Conservation (phyloP, 495 filamentous ascomycete species). For the Peziza echinospora region DNA sequence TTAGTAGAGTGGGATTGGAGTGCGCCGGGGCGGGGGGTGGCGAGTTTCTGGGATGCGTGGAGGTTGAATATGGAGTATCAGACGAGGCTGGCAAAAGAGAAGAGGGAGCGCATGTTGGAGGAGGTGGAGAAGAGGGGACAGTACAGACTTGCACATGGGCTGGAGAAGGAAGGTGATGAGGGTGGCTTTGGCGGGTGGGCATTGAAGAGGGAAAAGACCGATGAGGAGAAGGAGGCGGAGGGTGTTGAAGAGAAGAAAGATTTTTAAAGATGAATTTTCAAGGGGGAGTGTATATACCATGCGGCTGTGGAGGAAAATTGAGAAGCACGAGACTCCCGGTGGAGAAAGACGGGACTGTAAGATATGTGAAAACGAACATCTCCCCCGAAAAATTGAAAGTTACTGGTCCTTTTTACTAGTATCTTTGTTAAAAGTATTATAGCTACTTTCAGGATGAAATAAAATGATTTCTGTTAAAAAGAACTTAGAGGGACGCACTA, state of each 20-base stretch:
- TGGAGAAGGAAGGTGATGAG: constrained; percentile 6
- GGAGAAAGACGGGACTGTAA: too few species aligned
- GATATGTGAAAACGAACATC: too few species aligned
- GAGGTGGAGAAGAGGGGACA: constrained; percentile 16
- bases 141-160: constrained; percentile 13
- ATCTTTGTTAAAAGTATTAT: too few species aligned
- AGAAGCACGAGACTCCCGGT: too few species aligned
- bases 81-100: constrained; percentile 6
- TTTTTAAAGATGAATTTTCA: not conserved
- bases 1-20: constrained; percentile 7
- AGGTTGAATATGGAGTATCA: constrained; percentile 18
- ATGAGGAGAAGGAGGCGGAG: not conserved
- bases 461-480: too few species aligned
- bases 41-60: constrained; percentile 2
- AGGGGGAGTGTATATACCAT: too few species aligned
- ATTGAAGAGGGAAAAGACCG: constrained; percentile 4
- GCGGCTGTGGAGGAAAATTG: too few species aligned
- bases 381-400: too few species aligned
- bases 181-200: constrained; percentile 12
- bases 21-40: constrained; percentile 3
- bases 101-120: constrained; percentile 10
- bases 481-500: too few species aligned
- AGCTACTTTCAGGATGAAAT: too few species aligned
- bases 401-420: too few species aligned
- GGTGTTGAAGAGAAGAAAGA: not conserved